Base-by-base conservation (phyloP, 169 alveolate genomes). In the Cryptosporidium bovis region DNA sequence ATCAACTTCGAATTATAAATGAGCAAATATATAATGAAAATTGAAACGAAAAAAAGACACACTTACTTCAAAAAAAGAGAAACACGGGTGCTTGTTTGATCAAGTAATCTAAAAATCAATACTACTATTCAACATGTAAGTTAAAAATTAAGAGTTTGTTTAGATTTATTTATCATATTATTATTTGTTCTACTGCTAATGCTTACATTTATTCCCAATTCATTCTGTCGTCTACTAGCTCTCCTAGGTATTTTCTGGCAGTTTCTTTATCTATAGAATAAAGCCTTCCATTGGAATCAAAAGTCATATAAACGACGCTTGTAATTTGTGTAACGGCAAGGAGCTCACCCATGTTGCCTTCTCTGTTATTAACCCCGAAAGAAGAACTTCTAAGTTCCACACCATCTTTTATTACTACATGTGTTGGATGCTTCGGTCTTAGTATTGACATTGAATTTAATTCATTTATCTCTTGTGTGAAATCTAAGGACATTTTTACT, bases 351-450 rank as follows among this genome's bases (percentile, higher is more conserved):
- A 77, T 44, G 58, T 60, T 77, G 15, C 87, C 87, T 18, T 60
- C 71, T 60, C 87, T 56, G 20, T 62, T 36, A 10, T 77, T 64
- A n/a, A 77, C 87, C 16, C 87, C 87, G 18, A 46, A 77, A 10
- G 77, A 60, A 27, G 87, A 77, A 16, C 87, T 77, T 77, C 60
- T 77, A 12, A 77, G 55, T 29, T 77, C 77, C 18, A 62, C 53
- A 18, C 71, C 71, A 13, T 77, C 65, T 24, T 77, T 77, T 33
- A 62, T 77, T 0, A 77, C 71, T 24, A 77, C 87, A 60, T 77
- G 87, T 40, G 87, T 77, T 60, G 87, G 87, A 20, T 77, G 64
- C 50, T 77, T 77, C 13, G 87, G 87, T 24, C 87, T 33, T 2
- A 77, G 36, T 12, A 77, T 77, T 7, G 60, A 44, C 60, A 34